Conservation (phyloP, 2,329 filamentous ascomycete genomes). For the Fusarium armeniacum region DNA sequence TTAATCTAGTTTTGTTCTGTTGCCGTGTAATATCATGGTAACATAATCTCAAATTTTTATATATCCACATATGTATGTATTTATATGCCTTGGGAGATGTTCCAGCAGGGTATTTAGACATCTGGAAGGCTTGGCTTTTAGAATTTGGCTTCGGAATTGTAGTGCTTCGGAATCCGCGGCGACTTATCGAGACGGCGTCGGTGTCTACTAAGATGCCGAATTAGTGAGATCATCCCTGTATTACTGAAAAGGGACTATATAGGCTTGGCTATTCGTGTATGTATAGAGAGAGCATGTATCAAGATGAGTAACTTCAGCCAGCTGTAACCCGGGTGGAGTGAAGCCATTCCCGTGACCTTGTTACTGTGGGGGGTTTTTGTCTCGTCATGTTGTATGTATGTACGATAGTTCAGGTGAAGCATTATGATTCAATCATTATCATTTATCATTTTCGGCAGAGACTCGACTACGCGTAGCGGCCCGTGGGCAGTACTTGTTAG, state of each 20-base stretch:
- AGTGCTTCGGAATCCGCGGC: background rate
- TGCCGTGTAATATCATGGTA: background rate
- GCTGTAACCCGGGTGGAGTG: conserved; percentile 5
- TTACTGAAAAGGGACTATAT: background rate
- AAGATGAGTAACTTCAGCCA: background rate
- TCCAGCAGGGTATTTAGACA: background rate
- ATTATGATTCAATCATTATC: conserved; percentile 18
- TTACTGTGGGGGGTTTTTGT: conserved; percentile 21
- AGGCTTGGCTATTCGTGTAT: background rate
- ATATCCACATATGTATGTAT: background rate
- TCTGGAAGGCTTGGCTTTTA: background rate
- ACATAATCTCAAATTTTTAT: background rate
- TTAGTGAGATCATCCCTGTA: conserved; percentile 17
- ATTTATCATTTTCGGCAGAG: conserved; percentile 32
- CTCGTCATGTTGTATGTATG: background rate
- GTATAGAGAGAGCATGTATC: background rate
- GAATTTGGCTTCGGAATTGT: background rate
- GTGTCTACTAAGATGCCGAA: conserved; percentile 13
- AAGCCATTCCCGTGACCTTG: conserved; percentile 26
- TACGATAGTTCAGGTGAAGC: conserved; percentile 13
- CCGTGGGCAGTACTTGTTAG: conserved; percentile 5
- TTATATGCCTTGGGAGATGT: background rate
- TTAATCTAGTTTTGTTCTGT: conserved; percentile 15
- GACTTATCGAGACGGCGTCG: conserved; percentile 3
- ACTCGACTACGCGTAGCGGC: conserved; percentile 1